Evolutionary conservation across 495 filamentous ascomycete species (phyloP), one percentile per base, ranked within the genome.

Genomic region (Platismatia glauca): DNA sequence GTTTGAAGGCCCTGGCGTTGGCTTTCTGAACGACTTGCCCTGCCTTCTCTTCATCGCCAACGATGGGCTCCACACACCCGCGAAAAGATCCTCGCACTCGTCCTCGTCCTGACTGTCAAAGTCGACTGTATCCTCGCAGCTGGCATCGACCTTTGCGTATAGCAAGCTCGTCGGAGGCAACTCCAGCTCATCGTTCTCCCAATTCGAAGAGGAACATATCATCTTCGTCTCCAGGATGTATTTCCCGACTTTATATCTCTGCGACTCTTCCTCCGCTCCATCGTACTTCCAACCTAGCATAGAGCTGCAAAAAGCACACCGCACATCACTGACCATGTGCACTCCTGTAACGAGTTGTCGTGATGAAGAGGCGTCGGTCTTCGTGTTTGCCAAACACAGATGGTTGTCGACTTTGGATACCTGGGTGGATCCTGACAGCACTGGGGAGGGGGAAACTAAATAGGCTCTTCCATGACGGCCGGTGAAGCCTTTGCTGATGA

Each of bases 261-360:
- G 93, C 44, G 78, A 79, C 64, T 86, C 79, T 68, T 96, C 89
- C 59, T 87, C 85, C 0, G 93, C 93, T 50, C 84, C 84, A 58
- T 96, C 81, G 71, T 97, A 97, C 73, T 96, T 96, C 93, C 93
- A 97, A 13, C 93, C 93, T 22, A 97, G 71, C 48, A 88, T 82
- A 50, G 73, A 82, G 7, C 79, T 80, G 70, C 93, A 88, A 59
- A 86, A 74, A 37, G 80, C 70, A 69, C 86, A 87, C 46, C 74
- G 75, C 13, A 83, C 69, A 65, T 81, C 78, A 55, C 78, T 78
- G 38, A 85, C 79, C 3, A 84, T 84, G 71, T 92, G 89, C 3
- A 75, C 71, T 48, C 91, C 91, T 8, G 91, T 96, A 33, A 90
- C 87, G 0, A 96, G 79, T 67, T 88, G 83, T 0, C 91, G 80